Conservation (phyloP, 2,329 filamentous ascomycete genomes). For the Macrophomina tecta region DNA sequence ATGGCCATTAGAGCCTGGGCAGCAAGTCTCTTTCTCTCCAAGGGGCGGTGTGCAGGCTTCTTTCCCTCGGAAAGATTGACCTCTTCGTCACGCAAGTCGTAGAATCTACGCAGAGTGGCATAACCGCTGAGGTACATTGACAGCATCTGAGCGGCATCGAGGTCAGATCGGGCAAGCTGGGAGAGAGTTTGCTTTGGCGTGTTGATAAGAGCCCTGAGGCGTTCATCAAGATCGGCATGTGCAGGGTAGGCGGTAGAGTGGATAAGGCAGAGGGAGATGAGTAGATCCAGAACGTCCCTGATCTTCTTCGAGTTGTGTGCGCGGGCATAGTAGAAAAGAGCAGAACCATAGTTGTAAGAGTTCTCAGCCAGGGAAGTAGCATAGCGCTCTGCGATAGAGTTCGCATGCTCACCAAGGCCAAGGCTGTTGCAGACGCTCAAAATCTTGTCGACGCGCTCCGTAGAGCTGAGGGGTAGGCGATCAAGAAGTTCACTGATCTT, state of each 20-base stretch:
- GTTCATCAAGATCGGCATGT: constrained; percentile 71
- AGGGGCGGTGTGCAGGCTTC: constrained; percentile 54
- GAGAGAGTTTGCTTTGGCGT: constrained; percentile 75
- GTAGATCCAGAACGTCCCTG: constrained; percentile 81
- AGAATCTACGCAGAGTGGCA: constrained; percentile 87
- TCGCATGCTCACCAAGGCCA: constrained; percentile 78
- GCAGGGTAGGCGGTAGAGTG: constrained; percentile 83
- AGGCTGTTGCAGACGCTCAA: constrained; percentile 79
- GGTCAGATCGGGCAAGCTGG: constrained; percentile 73
- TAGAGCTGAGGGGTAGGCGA: constrained; percentile 73
- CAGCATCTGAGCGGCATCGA: constrained; percentile 81
- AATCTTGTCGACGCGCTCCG: constrained; percentile 78
- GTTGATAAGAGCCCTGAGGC: constrained; percentile 72
- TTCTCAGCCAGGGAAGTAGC: constrained; percentile 76
- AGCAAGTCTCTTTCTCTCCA: constrained; percentile 71
- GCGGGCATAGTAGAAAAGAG: constrained; percentile 88
- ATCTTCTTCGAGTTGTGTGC: constrained; percentile 80
- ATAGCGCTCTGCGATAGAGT: constrained; percentile 84
- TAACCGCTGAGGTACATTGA: constrained; percentile 90
- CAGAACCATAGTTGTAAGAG: constrained; percentile 81
- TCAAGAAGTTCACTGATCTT: constrained; percentile 77
- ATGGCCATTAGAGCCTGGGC: constrained; percentile 79
- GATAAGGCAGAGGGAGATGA: constrained; percentile 85
- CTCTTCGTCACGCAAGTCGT: constrained; percentile 81
- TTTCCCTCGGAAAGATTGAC: constrained; percentile 47